Conservation (phyloP, 768 basidiomycete genomes). For the Amanita exitialis region DNA sequence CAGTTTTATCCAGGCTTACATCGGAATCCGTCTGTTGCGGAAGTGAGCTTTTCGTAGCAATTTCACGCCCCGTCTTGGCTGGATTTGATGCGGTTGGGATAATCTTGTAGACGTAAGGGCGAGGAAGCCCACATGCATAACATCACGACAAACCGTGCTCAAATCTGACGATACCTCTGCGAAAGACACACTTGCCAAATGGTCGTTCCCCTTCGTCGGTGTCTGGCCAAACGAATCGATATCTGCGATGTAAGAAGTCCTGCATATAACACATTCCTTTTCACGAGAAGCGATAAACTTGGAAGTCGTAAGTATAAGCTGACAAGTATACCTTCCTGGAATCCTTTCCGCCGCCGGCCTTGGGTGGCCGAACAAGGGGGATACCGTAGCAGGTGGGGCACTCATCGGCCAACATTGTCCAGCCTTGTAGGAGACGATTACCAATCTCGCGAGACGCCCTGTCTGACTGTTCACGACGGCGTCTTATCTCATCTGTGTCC, state of each 20-base stretch:
- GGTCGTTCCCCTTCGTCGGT: neutral
- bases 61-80: neutral
- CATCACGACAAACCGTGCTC: neutral
- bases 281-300: conserved; percentile 2
- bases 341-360: conserved; percentile 46
- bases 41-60: neutral
- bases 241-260: conserved; percentile 45
- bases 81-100: neutral
- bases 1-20: neutral
- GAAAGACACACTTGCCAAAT: neutral
- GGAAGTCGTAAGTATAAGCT: neutral
- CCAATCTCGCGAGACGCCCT: conserved; percentile 73
- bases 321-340: conserved; percentile 46
- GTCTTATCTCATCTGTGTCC: conserved; percentile 55
- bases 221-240: conserved; percentile 32
- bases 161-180: too few species aligned
- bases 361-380: conserved; percentile 77
- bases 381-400: conserved; percentile 70
- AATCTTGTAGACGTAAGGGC: neutral
- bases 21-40: neutral
- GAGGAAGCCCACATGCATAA: neutral
- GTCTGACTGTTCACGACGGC: conserved; percentile 75
- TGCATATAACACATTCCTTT: conserved; percentile 76
- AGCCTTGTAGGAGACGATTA: conserved; percentile 65
- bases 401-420: conserved; percentile 87